Evolutionary conservation across 768 basidiomycete genomes (phyloP).

Genomic region (Mycena floridula): DNA sequence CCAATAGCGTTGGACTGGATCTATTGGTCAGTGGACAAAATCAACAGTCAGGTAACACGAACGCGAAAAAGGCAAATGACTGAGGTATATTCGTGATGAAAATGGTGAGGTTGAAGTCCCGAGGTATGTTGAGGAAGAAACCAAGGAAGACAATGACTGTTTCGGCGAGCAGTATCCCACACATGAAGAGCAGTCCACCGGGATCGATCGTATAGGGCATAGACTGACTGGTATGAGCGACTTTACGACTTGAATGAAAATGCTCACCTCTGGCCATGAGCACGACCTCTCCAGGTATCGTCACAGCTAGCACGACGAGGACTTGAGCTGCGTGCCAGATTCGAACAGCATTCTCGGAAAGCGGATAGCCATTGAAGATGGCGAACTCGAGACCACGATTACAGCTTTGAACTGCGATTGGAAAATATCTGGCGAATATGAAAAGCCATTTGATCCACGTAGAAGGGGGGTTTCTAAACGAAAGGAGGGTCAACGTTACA

Average conservation of each 20-base stretch:
- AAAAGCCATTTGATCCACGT: conserved; percentile 29
- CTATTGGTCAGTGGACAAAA: neutral
- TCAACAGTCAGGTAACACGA: neutral
- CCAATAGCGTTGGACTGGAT: conserved; percentile 5
- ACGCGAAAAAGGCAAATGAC: conserved; percentile 12
- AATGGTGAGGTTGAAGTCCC: conserved; percentile 3
- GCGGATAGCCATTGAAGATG: conserved; percentile 3
- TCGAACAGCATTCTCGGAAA: conserved; percentile 2
- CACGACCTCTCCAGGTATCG: conserved; percentile 21
- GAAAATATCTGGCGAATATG: conserved; percentile 23
- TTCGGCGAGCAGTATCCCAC: conserved; percentile 14
- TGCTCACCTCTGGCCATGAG: conserved; percentile 23
- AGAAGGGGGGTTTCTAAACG: conserved; percentile 17
- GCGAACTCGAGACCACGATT: conserved; percentile 7
- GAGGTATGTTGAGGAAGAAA: conserved; percentile 5
- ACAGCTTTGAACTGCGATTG: conserved; percentile 16
- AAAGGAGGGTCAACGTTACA: neutral
- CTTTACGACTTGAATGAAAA: neutral
- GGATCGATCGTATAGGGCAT: conserved; percentile 22
- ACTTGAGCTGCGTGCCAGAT: conserved; percentile 16
- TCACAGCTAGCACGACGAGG: conserved; percentile 15
- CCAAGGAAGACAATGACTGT: conserved; percentile 2
- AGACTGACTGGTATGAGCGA: conserved; percentile 12
- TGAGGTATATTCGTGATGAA: conserved; percentile 6
- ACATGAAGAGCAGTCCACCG: conserved; percentile 14